Conservation (phyloP, 208 protist species). For the Acanthamoeba healyi region DNA sequence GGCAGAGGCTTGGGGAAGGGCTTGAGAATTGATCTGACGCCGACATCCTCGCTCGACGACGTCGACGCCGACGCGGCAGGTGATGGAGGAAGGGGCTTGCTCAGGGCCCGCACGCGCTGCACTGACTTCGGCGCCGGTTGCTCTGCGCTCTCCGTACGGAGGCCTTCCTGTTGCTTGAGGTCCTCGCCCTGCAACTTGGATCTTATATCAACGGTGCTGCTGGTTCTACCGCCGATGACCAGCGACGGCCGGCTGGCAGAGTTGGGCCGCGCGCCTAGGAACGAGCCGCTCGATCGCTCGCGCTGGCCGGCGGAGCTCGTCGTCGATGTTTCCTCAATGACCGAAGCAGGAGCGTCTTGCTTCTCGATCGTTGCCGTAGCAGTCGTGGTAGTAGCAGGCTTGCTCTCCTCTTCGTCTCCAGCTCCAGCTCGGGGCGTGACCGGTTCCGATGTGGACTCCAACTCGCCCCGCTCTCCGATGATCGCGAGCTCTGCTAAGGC, state of each 20-base stretch:
- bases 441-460: not conserved
- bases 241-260: not conserved
- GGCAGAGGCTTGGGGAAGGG: not conserved
- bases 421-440: not conserved
- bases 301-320: not conserved
- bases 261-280: not conserved
- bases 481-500: too few species aligned
- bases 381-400: too few species aligned
- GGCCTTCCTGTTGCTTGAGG: not conserved
- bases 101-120: too few species aligned
- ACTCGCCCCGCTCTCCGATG: too few species aligned
- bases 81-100: constrained; percentile 1
- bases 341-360: not conserved
- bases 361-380: not conserved
- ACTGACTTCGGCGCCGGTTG: not conserved
- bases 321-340: not conserved
- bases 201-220: not conserved
- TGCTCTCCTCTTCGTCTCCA: too few species aligned
- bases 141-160: not conserved
- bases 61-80: not conserved
- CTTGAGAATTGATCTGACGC: not conserved
- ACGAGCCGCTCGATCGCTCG: not conserved
- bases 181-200: not conserved
- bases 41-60: not conserved
- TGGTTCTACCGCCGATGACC: not conserved